Evolutionary conservation across 2,329 filamentous ascomycete genomes (phyloP).

Genomic region (Ciborinia camelliae): DNA sequence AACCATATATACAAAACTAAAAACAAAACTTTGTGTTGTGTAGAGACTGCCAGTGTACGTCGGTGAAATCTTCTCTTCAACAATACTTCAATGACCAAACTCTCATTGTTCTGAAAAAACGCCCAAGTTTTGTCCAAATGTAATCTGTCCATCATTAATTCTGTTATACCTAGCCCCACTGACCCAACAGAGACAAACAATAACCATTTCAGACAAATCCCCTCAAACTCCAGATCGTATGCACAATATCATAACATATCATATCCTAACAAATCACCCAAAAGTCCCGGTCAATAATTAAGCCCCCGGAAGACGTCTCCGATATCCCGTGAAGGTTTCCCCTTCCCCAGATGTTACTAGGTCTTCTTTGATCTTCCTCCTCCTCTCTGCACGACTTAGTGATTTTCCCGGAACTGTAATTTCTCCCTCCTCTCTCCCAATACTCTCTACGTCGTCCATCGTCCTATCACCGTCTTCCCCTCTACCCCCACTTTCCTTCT

Average conservation of each 20-base stretch:
- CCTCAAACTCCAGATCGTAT: constrained; percentile 1
- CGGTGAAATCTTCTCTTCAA: too few relatives aligned
- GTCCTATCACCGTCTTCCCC: constrained; percentile 39
- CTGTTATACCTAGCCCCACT: background rate
- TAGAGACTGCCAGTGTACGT: too few relatives aligned
- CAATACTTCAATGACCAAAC: too few relatives aligned
- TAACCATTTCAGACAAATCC: background rate
- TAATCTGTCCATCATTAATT: too few relatives aligned
- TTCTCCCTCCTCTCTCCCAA: constrained; percentile 32
- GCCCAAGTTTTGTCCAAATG: too few relatives aligned
- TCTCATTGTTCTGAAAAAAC: too few relatives aligned
- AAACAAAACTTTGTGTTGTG: too few relatives aligned
- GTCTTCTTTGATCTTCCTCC: constrained; percentile 57
- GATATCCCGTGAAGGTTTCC: constrained; percentile 47
- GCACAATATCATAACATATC: background rate
- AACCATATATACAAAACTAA: too few relatives aligned
- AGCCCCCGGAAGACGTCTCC: constrained; percentile 44
- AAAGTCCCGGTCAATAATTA: background rate
- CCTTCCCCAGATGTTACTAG: constrained; percentile 43
- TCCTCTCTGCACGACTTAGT: constrained; percentile 40
- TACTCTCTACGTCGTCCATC: constrained; percentile 53
- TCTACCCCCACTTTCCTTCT: background rate
- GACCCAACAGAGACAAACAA: background rate
- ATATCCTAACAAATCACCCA: background rate
- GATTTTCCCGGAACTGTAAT: constrained; percentile 23